Evolutionary conservation across 75 land plant species (phyloP).

Genomic region (Azolla pinnata): DNA sequence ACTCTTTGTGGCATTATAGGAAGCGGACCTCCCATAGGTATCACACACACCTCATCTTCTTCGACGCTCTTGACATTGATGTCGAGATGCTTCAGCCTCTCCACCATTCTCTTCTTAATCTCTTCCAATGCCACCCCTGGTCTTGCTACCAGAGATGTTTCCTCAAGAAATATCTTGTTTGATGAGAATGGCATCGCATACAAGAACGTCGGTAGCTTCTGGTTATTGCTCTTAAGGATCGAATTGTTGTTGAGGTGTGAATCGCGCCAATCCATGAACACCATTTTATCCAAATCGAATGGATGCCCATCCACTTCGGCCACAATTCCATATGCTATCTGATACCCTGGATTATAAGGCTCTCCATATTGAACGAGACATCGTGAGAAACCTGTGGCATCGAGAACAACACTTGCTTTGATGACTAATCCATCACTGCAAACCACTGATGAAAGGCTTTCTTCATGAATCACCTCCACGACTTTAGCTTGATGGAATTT

Average conservation of each 20-base stretch:
- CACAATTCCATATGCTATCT: slow-evolving; percentile 89
- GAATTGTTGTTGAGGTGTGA: slow-evolving; percentile 42
- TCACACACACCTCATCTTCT: slow-evolving; percentile 88
- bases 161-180: slow-evolving; percentile 80
- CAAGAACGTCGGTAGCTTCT: slow-evolving; percentile 72
- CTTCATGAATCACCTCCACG: slow-evolving; percentile 58
- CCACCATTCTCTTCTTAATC: slow-evolving; percentile 84
- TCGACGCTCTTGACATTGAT: slow-evolving; percentile 84
- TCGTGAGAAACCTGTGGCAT: slow-evolving; percentile 91
- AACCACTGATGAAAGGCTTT: slow-evolving; percentile 39
- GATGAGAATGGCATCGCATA: slow-evolving; percentile 98
- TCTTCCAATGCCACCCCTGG: slow-evolving; percentile 78
- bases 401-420: slow-evolving; percentile 71
- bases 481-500: slow-evolving; percentile 79
- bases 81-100: slow-evolving; percentile 70
- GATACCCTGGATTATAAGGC: slow-evolving; percentile 97
- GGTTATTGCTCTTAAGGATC: slow-evolving; percentile 38
- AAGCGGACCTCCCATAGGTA: slow-evolving; percentile 96
- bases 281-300: slow-evolving; percentile 89
- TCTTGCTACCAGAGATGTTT: slow-evolving; percentile 90
- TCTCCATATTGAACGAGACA: slow-evolving; percentile 83
- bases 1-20: slow-evolving; percentile 85
- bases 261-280: slow-evolving; percentile 99
- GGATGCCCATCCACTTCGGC: slow-evolving; percentile 95
- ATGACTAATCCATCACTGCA: slow-evolving; percentile 75